phyloP scores from a whole-genome alignment of 345 rosid species.

The Mercurialis annua region DNA sequence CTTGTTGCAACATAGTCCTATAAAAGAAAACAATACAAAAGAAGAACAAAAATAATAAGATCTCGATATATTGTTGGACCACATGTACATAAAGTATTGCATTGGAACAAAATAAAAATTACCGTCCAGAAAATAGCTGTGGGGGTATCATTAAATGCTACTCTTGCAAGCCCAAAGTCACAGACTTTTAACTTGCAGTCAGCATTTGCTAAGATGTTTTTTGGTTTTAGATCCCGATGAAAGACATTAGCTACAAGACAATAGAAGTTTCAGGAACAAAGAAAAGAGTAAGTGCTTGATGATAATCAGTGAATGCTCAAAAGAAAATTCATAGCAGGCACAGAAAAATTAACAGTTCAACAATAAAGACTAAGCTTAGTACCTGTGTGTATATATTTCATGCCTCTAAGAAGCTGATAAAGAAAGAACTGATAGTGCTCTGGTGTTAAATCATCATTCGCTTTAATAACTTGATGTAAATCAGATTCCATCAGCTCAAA shows the following conservation, averaged over 20 bases:
- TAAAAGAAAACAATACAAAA: slow-evolving; percentile 16
- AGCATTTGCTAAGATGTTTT: slow-evolving; percentile 90
- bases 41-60: neutral
- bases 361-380: slow-evolving; percentile 4
- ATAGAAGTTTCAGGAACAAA: neutral
- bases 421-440: slow-evolving; percentile 91
- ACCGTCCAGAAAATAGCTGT: slow-evolving; percentile 96
- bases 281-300: neutral
- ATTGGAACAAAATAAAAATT: slow-evolving; percentile 20
- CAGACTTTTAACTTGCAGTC: slow-evolving; percentile 95
- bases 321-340: neutral
- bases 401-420: slow-evolving; percentile 91
- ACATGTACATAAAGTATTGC: neutral
- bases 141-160: slow-evolving; percentile 90
- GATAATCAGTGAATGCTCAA: neutral
- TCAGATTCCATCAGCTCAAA: slow-evolving; percentile 94
- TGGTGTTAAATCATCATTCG: slow-evolving; percentile 87
- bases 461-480: slow-evolving; percentile 89
- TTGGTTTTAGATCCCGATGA: slow-evolving; percentile 91
- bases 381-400: slow-evolving; percentile 98
- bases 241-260: slow-evolving; percentile 73
- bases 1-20: slow-evolving; percentile 98
- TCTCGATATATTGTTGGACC: slow-evolving; percentile 6
- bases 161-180: slow-evolving; percentile 98
- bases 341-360: slow-evolving; percentile 5